Conservation (phyloP, 352 stramenopile species). For the Globisporangium viniferum region DNA sequence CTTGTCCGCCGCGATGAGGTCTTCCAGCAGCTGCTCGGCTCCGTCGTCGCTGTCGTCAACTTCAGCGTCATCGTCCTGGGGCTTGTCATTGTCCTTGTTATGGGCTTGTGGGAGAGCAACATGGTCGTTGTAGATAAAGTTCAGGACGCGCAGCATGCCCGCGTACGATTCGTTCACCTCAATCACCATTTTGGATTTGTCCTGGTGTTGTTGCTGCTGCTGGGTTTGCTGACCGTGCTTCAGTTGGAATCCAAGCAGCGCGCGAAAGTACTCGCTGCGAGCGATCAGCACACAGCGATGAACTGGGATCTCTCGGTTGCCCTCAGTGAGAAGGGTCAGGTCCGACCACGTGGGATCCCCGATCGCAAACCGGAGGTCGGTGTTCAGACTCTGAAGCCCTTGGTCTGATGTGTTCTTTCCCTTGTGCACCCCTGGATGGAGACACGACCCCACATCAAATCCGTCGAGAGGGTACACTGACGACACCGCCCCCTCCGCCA, state of each 20-base stretch:
- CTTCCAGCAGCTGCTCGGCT: constrained; percentile 56
- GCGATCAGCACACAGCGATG: constrained; percentile 63
- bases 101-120: constrained; percentile 17
- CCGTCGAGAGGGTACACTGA: constrained; percentile 4
- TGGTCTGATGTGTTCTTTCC: constrained; percentile 4
- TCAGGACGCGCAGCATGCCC: constrained; percentile 48
- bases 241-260: constrained; percentile 37
- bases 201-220: not conserved
- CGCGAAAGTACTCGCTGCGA: constrained; percentile 71
- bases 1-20: constrained; percentile 69
- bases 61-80: constrained; percentile 1
- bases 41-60: constrained; percentile 8
- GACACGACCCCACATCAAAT: not conserved
- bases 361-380: constrained; percentile 48
- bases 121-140: constrained; percentile 77
- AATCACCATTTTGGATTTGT: constrained; percentile 18
- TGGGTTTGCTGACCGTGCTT: constrained; percentile 2
- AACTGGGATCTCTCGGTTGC: constrained; percentile 29
- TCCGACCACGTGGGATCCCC: constrained; percentile 50
- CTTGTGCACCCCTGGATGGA: not conserved
- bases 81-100: not conserved
- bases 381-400: constrained; percentile 24
- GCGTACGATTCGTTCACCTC: constrained; percentile 57
- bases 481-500: constrained; percentile 16
- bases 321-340: constrained; percentile 47